phyloP scores from a whole-genome alignment of 2,329 filamentous ascomycete species.

The Penicillium rolfsii region DNA sequence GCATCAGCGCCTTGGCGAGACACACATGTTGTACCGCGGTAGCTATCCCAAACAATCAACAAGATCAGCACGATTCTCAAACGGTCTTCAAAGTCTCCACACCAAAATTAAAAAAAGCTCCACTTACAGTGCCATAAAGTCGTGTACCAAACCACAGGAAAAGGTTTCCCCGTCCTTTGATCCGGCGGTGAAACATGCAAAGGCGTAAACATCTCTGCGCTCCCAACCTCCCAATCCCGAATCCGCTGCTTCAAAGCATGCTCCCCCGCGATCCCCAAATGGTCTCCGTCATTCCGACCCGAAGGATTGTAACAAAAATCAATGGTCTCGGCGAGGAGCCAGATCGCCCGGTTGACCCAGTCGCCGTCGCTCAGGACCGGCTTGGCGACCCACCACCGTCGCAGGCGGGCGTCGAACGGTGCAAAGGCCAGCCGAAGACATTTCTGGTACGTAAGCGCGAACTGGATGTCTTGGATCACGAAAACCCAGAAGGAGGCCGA shows the following conservation, averaged over 20 bases:
- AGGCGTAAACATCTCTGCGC: conserved; percentile 35
- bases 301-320: conserved; percentile 37
- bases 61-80: neutral
- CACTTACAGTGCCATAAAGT: conserved; percentile 38
- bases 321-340: conserved; percentile 40
- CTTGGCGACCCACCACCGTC: conserved; percentile 33
- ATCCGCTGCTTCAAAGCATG: conserved; percentile 31
- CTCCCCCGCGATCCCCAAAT: conserved; percentile 23
- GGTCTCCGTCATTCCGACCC: conserved; percentile 25
- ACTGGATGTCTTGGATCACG: conserved; percentile 43
- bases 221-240: conserved; percentile 33
- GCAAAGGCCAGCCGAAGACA: conserved; percentile 37
- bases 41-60: conserved; percentile 22
- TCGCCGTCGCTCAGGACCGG: conserved; percentile 34
- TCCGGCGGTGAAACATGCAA: conserved; percentile 37
- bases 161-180: conserved; percentile 33
- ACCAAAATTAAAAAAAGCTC: neutral
- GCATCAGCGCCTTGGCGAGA: conserved; percentile 38
- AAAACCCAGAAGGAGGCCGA: conserved; percentile 43
- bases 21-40: conserved; percentile 40
- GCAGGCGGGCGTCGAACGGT: conserved; percentile 38
- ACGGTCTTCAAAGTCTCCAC: neutral
- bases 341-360: conserved; percentile 40
- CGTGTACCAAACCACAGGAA: conserved; percentile 40
- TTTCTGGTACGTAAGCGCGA: conserved; percentile 38